Evolutionary conservation across 345 rosid genomes (phyloP).

Genomic region (Dipteronia sinensis): DNA sequence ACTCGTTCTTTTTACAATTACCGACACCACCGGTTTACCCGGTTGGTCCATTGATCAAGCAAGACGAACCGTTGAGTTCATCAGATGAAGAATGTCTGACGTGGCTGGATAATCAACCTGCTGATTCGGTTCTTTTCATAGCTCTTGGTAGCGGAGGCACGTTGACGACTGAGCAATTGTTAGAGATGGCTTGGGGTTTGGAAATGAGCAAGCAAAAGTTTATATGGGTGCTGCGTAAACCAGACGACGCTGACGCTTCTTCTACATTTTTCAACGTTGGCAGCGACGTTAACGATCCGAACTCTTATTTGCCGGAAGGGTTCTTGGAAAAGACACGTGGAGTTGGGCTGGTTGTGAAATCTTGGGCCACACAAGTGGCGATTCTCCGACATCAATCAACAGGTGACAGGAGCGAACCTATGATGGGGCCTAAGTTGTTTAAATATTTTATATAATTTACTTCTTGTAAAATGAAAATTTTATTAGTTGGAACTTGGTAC

Average conservation of each 20-base stretch:
- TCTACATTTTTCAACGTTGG: constrained; percentile 27
- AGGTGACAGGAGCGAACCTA: constrained; percentile 7
- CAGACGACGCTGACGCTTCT: constrained; percentile 21
- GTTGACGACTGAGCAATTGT: constrained; percentile 32
- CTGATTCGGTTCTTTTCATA: constrained; percentile 39
- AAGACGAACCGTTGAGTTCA: neutral
- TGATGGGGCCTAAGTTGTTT: too few species aligned
- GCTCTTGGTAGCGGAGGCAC: constrained; percentile 55
- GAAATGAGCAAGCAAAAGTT: constrained; percentile 47
- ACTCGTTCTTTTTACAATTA: constrained; percentile 15
- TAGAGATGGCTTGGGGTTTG: constrained; percentile 46
- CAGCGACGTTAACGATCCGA: constrained; percentile 28
- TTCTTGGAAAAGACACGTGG: constrained; percentile 35
- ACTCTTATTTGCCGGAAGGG: constrained; percentile 39
- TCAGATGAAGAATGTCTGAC: constrained; percentile 5
- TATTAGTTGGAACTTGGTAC: too few species aligned
- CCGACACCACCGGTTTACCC: constrained; percentile 26
- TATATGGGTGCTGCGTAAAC: constrained; percentile 45
- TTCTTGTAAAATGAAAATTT: too few species aligned
- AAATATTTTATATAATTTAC: too few species aligned
- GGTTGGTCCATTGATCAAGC: constrained; percentile 36
- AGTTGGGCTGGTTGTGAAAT: constrained; percentile 31
- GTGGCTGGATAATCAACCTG: constrained; percentile 48
- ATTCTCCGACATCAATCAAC: constrained; percentile 40
- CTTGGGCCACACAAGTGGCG: constrained; percentile 44